These are phyloP conservation scores for Rachicladosporium sp. DNA, from an alignment of 2,329 filamentous ascomycete genomes.

Conservation along the genomic window DNA sequence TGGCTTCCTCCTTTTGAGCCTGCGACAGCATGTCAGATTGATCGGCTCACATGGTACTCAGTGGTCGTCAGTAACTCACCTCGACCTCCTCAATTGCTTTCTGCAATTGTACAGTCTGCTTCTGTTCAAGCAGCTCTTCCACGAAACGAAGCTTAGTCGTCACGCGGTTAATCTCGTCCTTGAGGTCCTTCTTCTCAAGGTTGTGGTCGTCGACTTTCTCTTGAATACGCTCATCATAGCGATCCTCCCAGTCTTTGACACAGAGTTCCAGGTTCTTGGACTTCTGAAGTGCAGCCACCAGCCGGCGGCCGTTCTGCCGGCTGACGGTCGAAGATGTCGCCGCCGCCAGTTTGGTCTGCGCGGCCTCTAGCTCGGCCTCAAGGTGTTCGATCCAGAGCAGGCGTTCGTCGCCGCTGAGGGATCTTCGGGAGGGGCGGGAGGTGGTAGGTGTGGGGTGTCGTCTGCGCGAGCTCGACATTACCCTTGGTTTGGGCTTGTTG, in stretches of 20 bases:
- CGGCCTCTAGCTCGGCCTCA: conserved; percentile 32
- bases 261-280: conserved; percentile 23
- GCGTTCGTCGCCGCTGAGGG: conserved; percentile 29
- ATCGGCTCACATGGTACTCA: no score
- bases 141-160: no score
- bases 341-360: conserved; percentile 27
- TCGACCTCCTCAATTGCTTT: no score
- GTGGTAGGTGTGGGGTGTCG: conserved; percentile 27
- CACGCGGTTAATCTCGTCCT: background rate
- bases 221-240: conserved; percentile 24
- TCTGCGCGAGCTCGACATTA: conserved; percentile 13
- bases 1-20: no score
- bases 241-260: conserved; percentile 25
- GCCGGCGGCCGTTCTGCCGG: conserved; percentile 24
- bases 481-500: background rate
- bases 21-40: no score
- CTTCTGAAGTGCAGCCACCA: conserved; percentile 25
- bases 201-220: conserved; percentile 20
- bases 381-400: conserved; percentile 37
- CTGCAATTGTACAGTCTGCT: no score
- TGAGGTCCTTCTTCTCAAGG: background rate
- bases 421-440: conserved; percentile 10
- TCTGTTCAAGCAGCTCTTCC: no score
- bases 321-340: conserved; percentile 28
- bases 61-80: no score